Evolutionary conservation across 768 basidiomycete genomes (phyloP).

Genomic region (Macrocybe gigantea): DNA sequence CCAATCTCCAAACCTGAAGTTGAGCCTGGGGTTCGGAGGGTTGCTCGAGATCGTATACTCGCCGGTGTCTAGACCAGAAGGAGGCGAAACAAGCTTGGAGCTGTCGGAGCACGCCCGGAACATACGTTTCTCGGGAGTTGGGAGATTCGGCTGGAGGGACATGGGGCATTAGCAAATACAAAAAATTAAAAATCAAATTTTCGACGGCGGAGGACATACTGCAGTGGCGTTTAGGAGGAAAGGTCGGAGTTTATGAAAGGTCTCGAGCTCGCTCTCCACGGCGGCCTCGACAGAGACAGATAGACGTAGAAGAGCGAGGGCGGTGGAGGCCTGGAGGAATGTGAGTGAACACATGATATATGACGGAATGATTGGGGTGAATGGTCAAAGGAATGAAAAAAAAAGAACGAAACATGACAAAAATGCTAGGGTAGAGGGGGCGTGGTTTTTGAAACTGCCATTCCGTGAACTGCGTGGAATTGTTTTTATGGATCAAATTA

Average conservation of each 20-base stretch:
- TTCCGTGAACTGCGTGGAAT: slow-evolving; percentile 26
- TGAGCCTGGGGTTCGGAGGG: slow-evolving; percentile 64
- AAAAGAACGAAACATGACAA: slow-evolving; percentile 9
- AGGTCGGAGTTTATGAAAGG: slow-evolving; percentile 49
- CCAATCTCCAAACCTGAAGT: slow-evolving; percentile 70
- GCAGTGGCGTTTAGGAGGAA: slow-evolving; percentile 20
- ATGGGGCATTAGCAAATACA: too few species aligned
- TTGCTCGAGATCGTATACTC: slow-evolving; percentile 62
- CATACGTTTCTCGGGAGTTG: slow-evolving; percentile 1
- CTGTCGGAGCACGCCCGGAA: slow-evolving; percentile 4
- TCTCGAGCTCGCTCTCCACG: slow-evolving; percentile 58
- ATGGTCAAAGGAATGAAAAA: slow-evolving; percentile 3
- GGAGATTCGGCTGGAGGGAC: slow-evolving; percentile 18
- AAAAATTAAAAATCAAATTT: too few species aligned
- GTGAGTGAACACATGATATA: not conserved
- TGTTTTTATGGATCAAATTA: too few species aligned
- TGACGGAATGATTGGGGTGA: not conserved
- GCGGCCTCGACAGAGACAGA: slow-evolving; percentile 48
- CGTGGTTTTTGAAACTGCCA: slow-evolving; percentile 13
- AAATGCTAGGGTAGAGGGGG: slow-evolving; percentile 8
- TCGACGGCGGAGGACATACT: too few species aligned
- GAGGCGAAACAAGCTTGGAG: not conserved
- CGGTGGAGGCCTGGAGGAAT: slow-evolving; percentile 42
- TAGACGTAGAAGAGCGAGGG: slow-evolving; percentile 44
- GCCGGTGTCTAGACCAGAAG: slow-evolving; percentile 12